Conservation (phyloP, 2,329 filamentous ascomycete species). For the Alternaria postmessia region DNA sequence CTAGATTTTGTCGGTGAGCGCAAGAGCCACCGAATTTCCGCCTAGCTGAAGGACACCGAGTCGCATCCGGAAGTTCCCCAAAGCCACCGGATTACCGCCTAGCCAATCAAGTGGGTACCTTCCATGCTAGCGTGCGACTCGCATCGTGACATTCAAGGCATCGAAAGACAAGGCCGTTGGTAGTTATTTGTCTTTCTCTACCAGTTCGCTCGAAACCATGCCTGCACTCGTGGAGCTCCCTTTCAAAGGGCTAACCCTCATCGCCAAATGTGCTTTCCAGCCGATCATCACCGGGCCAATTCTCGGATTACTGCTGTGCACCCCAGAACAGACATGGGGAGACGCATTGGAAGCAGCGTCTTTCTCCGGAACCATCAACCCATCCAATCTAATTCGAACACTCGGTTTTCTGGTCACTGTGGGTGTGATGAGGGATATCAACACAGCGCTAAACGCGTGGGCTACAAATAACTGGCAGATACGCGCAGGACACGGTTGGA, state of each 20-base stretch:
- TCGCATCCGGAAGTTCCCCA: not conserved
- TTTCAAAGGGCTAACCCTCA: not conserved
- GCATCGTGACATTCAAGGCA: not conserved
- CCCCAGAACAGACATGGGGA: not conserved
- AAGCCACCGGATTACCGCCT: not conserved
- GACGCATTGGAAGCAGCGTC: not conserved
- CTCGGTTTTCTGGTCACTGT: conserved; percentile 4
- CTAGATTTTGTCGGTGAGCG: not conserved
- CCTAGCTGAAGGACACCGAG: not conserved
- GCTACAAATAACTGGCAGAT: conserved; percentile 15
- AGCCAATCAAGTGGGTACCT: not conserved
- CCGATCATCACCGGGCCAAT: conserved; percentile 8
- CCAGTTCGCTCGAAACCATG: not conserved
- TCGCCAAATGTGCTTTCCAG: conserved; percentile 1
- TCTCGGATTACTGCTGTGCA: conserved; percentile 5
- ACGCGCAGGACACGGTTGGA: conserved; percentile 15
- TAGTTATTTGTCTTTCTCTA: not conserved
- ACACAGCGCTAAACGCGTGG: conserved; percentile 12
- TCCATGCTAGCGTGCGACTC: not conserved
- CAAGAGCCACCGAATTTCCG: not conserved
- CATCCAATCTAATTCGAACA: not conserved
- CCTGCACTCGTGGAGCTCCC: not conserved
- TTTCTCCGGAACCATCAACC: not conserved
- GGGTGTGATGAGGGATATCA: conserved; percentile 2
- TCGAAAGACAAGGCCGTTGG: not conserved